A percentile compares a stretch with the other conserved stretches of the same genome.
These are phyloP conservation scores for Pythium myriotylum DNA, from an alignment of 352 stramenopile species.

Conservation along the genomic window DNA sequence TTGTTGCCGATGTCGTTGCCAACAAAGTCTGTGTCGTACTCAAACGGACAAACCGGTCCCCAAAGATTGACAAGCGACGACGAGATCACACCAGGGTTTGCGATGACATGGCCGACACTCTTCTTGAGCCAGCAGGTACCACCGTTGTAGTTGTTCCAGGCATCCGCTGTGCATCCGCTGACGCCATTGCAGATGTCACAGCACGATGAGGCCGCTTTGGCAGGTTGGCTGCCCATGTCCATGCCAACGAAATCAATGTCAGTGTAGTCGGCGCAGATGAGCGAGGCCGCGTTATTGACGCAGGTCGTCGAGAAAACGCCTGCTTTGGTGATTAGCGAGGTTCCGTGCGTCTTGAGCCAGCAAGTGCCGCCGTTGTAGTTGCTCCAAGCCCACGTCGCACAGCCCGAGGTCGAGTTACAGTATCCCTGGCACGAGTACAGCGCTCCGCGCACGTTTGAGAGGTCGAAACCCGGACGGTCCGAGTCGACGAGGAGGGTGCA, in stretches of 20 bases:
- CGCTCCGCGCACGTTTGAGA: slow-evolving; percentile 5
- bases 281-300: background rate
- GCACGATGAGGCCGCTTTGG: slow-evolving; percentile 1
- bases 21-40: slow-evolving; percentile 12
- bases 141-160: slow-evolving; percentile 52
- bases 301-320: slow-evolving; percentile 9
- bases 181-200: slow-evolving; percentile 18
- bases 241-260: slow-evolving; percentile 28
- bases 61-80: background rate
- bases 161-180: slow-evolving; percentile 9
- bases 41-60: background rate
- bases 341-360: slow-evolving; percentile 27
- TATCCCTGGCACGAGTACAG: no score
- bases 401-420: no score
- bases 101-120: background rate
- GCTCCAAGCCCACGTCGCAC: slow-evolving; percentile 23
- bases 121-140: slow-evolving; percentile 68
- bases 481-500: slow-evolving; percentile 8
- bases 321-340: slow-evolving; percentile 11
- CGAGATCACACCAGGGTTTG: background rate
- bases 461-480: slow-evolving; percentile 19
- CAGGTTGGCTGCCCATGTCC: slow-evolving; percentile 11
- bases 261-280: background rate
- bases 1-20: slow-evolving; percentile 14
- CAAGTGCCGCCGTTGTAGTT: slow-evolving; percentile 28